These are phyloP conservation scores for Zancudomyces culisetae DNA, from an alignment of 371 early-diverging fungal genomes.

Conservation along the genomic window DNA sequence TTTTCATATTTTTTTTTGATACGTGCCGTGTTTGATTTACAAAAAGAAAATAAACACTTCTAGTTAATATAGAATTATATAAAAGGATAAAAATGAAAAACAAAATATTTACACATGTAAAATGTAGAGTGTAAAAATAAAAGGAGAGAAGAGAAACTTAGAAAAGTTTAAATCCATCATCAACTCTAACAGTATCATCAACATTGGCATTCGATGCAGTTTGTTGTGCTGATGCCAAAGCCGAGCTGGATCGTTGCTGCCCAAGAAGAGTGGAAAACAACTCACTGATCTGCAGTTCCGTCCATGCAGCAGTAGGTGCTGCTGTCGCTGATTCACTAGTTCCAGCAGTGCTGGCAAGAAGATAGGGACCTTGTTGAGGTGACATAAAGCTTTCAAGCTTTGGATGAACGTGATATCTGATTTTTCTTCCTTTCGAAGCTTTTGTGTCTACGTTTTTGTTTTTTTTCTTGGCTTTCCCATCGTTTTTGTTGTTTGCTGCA, in stretches of 20 bases:
- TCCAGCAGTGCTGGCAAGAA: not conserved
- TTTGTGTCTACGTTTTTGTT: conserved; percentile 57
- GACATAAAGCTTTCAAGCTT: conserved; percentile 91
- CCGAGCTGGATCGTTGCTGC: too few relatives aligned
- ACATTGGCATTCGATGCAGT: too few relatives aligned
- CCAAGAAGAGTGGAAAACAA: not conserved
- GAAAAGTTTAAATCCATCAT: too few relatives aligned
- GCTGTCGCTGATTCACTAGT: not conserved
- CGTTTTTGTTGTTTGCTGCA: conserved; percentile 26
- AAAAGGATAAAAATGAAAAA: conserved; percentile 1
- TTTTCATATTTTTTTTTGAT: too few relatives aligned
- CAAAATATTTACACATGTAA: not conserved
- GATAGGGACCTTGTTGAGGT: conserved; percentile 23
- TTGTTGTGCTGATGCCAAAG: not conserved
- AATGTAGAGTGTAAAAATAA: too few relatives aligned
- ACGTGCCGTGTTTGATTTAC: too few relatives aligned
- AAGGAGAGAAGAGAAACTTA: too few relatives aligned
- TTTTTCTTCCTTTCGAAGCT: conserved; percentile 79
- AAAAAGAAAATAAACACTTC: too few relatives aligned
- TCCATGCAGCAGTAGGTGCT: not conserved
- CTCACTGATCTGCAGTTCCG: not conserved
- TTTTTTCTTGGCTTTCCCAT: conserved; percentile 35
- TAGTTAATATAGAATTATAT: too few relatives aligned
- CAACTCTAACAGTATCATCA: too few relatives aligned
- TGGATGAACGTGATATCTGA: conserved; percentile 81